phyloP scores from a whole-genome alignment of 345 rosid genomes.

The Eutrema heterophyllum region DNA sequence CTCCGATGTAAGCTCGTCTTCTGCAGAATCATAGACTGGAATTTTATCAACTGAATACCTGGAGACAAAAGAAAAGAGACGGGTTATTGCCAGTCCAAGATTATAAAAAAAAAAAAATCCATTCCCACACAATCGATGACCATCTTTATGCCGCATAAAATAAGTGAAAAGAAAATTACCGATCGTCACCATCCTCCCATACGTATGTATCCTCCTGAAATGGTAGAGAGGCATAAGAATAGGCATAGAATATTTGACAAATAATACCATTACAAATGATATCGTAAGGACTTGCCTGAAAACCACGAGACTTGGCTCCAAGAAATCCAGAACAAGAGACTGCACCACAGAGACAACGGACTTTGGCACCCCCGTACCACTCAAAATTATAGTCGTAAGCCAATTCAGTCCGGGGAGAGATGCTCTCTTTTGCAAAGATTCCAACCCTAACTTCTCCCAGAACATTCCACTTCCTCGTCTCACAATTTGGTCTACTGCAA shows the following conservation, averaged over 20 bases:
- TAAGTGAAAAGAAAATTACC: slow-evolving; percentile 36
- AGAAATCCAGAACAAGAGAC: slow-evolving; percentile 83
- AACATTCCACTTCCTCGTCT: slow-evolving; percentile 96
- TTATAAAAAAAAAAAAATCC: not conserved
- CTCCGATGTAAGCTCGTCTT: slow-evolving; percentile 77
- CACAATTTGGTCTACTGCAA: slow-evolving; percentile 89
- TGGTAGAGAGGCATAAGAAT: not conserved
- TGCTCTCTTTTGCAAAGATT: slow-evolving; percentile 84
- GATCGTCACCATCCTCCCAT: slow-evolving; percentile 94
- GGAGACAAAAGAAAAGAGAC: slow-evolving; percentile 17
- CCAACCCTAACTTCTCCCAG: slow-evolving; percentile 94
- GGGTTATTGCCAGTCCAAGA: not conserved
- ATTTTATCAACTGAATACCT: slow-evolving; percentile 91
- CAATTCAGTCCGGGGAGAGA: slow-evolving; percentile 59
- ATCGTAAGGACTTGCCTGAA: slow-evolving; percentile 52
- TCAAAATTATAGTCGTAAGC: slow-evolving; percentile 90
- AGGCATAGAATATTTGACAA: not conserved
- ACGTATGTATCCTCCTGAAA: slow-evolving; percentile 86
- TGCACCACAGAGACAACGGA: slow-evolving; percentile 96
- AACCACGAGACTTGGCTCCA: slow-evolving; percentile 98
- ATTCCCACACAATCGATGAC: not conserved
- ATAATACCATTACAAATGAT: not conserved
- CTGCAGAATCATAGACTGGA: slow-evolving; percentile 90
- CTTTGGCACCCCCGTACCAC: slow-evolving; percentile 97
- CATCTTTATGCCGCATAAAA: not conserved